phyloP scores from a whole-genome alignment of 495 filamentous ascomycete genomes.

The Tuber aestivum region DNA sequence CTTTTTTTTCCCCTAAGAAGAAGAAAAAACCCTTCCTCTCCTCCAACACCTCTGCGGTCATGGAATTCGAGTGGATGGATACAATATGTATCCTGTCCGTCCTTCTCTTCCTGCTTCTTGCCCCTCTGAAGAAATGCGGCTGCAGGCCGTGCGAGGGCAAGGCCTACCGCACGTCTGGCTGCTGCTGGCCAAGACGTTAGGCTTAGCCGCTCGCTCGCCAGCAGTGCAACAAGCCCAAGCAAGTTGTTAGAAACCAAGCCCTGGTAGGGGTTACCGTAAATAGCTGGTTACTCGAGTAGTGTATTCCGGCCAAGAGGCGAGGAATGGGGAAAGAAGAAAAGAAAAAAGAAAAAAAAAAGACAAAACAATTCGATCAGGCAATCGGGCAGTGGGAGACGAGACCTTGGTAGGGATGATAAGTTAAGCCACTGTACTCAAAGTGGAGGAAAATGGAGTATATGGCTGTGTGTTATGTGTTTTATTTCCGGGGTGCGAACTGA shows the following conservation, averaged over 20 bases:
- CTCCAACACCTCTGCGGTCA: neutral
- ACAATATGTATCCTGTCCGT: neutral
- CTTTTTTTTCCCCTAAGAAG: neutral
- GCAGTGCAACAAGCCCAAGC: neutral
- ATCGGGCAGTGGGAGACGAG: neutral
- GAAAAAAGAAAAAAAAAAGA: neutral
- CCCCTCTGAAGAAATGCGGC: neutral
- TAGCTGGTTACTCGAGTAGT: neutral
- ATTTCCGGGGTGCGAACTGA: neutral
- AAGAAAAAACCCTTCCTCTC: neutral
- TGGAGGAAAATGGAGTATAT: neutral
- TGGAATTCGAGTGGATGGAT: neutral
- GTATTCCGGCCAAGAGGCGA: neutral
- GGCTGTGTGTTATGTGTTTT: neutral
- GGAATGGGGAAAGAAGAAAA: neutral
- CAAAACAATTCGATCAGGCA: neutral
- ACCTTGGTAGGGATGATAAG: neutral
- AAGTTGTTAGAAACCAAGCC: neutral
- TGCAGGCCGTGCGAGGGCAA: neutral
- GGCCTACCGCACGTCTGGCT: neutral
- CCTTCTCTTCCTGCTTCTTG: neutral
- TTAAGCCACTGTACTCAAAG: neutral
- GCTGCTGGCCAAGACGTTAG: neutral
- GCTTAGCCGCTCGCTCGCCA: conserved; percentile 1
- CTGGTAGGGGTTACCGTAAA: neutral